Conservation (phyloP, 768 basidiomycete species). For the Naganishia onofrii region DNA sequence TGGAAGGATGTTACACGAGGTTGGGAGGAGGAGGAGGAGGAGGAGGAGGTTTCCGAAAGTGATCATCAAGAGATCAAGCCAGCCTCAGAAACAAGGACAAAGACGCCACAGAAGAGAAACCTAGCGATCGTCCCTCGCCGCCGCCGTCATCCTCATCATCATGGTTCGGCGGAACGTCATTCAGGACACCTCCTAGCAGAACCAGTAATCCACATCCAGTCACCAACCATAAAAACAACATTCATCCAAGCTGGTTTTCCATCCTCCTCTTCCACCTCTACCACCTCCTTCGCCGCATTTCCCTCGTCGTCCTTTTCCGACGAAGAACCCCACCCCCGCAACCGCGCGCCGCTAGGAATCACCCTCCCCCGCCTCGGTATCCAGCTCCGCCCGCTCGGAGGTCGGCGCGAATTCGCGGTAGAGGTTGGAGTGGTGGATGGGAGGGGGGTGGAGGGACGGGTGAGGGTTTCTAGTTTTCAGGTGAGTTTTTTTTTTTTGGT, state of each 20-base stretch:
- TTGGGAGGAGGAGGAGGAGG: background rate
- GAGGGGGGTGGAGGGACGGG: slow-evolving; percentile 38
- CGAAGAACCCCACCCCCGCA: background rate
- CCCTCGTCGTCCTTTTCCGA: no score
- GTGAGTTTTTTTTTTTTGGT: no score
- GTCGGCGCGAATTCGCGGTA: slow-evolving; percentile 37
- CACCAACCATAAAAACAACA: slow-evolving; percentile 35
- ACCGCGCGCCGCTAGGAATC: slow-evolving; percentile 43
- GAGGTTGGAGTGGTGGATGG: slow-evolving; percentile 45
- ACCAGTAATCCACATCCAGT: slow-evolving; percentile 45
- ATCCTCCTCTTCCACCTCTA: no score
- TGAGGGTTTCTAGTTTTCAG: slow-evolving; percentile 42
- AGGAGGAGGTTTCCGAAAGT: no score
- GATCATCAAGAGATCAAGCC: no score
- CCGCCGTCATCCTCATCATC: background rate
- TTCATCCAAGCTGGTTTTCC: slow-evolving; percentile 45
- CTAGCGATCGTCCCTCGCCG: background rate
- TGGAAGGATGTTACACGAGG: background rate
- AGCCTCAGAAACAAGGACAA: no score
- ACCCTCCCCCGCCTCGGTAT: slow-evolving; percentile 39
- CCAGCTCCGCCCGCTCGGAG: slow-evolving; percentile 40
- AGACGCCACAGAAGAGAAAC: background rate
- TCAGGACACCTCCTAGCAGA: slow-evolving; percentile 30
- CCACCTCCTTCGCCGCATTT: no score
- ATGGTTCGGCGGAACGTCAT: no score